Evolutionary conservation across 2,329 filamentous ascomycete genomes (phyloP), one percentile per base, ranked within the genome.

Genomic region (Trichoderma sp.): DNA sequence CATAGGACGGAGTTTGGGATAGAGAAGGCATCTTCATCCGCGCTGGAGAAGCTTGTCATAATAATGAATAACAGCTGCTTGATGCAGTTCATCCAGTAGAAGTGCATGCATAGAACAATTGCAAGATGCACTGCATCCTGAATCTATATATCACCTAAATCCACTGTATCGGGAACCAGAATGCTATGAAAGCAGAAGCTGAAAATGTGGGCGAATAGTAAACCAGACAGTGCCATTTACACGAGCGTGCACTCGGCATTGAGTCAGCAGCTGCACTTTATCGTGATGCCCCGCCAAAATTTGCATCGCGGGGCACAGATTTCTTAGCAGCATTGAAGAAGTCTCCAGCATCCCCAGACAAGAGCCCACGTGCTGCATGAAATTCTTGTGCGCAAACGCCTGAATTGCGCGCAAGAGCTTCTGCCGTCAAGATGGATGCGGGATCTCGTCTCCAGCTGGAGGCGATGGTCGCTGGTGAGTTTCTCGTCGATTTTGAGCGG

Each of bases 211-310:
- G 12, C n/a, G 18, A 36, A 34, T 61, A 36, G 18, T 7, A 32
- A 6, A 36, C 5, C 9, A 6, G 51, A 57, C 51, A 57, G 64
- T 67, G 64, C 18, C 3, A 11, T 58, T 58, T 21, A 39, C 15
- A n/a, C 32, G 12, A 56, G 39, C 39, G 9, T 28, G 64, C 51
- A 57, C 32, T 39, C 61, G 4, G 9, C 6, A 58, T 43, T 67
- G 24, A 67, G 32, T 67, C 64, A 67, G 64, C 64, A 47, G 15
- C 7, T 7, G 30, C 5, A 60, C 32, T 34, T 34, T 32, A 74
- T 65, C 72, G 65, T 61, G 70, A 71, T 71, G 72, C 74, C 74
- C 74, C 74, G 72, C 73, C 73, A 74, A 75, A 74, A 70, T 74
- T 74, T 75, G 68, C 68, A 68, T 74, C 73, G 74, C 73, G 73